phyloP scores from a whole-genome alignment of 1,284 basidiomycete genomes.

The Exobasidium cylindrosporum region DNA sequence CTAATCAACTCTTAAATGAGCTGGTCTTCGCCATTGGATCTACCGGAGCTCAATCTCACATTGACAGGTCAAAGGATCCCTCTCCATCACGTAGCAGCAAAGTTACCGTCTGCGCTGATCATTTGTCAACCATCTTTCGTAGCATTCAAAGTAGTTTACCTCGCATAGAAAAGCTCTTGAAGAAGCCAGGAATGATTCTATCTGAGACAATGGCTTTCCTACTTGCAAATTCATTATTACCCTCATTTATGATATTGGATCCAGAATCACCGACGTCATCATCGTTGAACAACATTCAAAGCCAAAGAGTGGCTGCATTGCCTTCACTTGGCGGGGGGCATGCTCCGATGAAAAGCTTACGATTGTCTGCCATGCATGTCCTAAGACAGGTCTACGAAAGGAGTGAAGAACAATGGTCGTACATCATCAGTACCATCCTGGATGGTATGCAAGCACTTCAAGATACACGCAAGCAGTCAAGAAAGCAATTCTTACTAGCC shows the following conservation, averaged over 20 bases:
- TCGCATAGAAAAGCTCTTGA: constrained; percentile 56
- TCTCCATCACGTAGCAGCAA: neutral
- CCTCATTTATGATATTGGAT: constrained; percentile 75
- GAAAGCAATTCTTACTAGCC: constrained; percentile 65
- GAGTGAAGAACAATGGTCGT: constrained; percentile 67
- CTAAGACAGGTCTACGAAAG: neutral
- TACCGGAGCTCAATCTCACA: neutral
- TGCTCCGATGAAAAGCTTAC: constrained; percentile 67
- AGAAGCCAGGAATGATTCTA: constrained; percentile 57
- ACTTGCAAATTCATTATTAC: neutral
- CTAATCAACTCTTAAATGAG: neutral
- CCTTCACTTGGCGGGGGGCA: constrained; percentile 31
- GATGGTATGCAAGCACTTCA: constrained; percentile 82
- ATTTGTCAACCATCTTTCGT: neutral
- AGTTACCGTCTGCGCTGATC: neutral
- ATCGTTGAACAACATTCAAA: neutral
- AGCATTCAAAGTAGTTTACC: constrained; percentile 27
- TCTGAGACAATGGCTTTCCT: constrained; percentile 51
- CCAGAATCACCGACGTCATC: constrained; percentile 58
- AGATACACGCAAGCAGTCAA: constrained; percentile 74
- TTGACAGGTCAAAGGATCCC: neutral
- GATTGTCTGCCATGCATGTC: neutral
- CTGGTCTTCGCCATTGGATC: neutral
- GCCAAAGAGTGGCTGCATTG: constrained; percentile 4
- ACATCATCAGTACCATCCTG: constrained; percentile 95